phyloP scores from a whole-genome alignment of 23 red algal genomes.

The Agarophyton chilense region DNA sequence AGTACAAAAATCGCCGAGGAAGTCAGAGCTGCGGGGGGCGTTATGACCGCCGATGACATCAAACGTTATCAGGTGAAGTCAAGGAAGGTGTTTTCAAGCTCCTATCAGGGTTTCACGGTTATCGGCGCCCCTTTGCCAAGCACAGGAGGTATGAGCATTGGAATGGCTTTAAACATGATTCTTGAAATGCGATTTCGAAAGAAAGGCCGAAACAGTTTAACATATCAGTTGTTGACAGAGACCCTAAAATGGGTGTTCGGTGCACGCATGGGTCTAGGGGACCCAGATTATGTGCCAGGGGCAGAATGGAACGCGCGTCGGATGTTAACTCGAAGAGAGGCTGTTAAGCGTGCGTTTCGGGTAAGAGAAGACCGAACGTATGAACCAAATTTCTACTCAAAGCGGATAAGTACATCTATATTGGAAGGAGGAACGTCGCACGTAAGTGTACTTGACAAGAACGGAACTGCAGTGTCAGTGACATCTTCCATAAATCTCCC shows the following conservation, averaged over 20 bases:
- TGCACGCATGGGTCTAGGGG: constrained; percentile 76
- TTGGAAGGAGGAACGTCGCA: constrained; percentile 89
- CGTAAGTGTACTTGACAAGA: constrained; percentile 80
- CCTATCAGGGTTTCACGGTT: constrained; percentile 73
- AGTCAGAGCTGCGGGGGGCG: constrained; percentile 74
- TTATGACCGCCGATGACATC: constrained; percentile 78
- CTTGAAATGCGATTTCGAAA: constrained; percentile 54
- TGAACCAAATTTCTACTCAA: constrained; percentile 51
- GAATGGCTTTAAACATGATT: constrained; percentile 80
- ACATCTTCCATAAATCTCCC: constrained; percentile 86
- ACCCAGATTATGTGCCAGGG: constrained; percentile 86
- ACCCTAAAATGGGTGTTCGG: constrained; percentile 91
- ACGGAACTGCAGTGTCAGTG: constrained; percentile 84
- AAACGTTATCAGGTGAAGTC: constrained; percentile 46
- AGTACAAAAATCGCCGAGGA: constrained; percentile 61
- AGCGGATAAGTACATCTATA: constrained; percentile 14
- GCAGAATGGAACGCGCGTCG: constrained; percentile 45
- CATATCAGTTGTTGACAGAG: constrained; percentile 64
- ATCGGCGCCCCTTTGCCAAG: constrained; percentile 78
- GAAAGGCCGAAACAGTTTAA: constrained; percentile 57
- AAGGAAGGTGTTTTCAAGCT: constrained; percentile 52
- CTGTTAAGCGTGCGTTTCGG: constrained; percentile 34
- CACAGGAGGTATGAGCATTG: constrained; percentile 82
- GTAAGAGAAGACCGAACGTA: constrained; percentile 22
- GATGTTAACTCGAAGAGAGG: constrained; percentile 70